Evolutionary conservation across 495 filamentous ascomycete species (phyloP).

Genomic region (Lentithecium fluviatile): DNA sequence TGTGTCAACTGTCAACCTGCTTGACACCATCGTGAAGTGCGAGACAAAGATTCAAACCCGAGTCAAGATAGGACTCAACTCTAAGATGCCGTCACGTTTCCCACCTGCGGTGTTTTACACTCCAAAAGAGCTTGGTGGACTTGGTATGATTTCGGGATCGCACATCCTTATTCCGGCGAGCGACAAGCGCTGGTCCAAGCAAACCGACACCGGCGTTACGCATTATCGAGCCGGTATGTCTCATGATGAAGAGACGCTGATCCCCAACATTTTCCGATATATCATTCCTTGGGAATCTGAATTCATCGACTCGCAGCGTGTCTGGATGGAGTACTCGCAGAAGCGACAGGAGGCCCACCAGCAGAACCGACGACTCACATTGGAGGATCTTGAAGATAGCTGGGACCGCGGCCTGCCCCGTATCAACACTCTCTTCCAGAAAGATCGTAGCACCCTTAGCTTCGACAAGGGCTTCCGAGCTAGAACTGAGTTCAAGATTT

Average conservation of each 20-base stretch:
- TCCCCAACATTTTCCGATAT: slow-evolving; percentile 99
- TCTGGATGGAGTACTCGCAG: slow-evolving; percentile 99
- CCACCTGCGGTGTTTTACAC: slow-evolving; percentile 99
- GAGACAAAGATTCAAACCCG: slow-evolving; percentile 99
- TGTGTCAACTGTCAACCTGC: slow-evolving; percentile 90
- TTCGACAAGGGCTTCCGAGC: slow-evolving; percentile 99
- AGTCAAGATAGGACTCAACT: slow-evolving; percentile 98
- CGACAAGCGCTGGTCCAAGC: slow-evolving; percentile 97
- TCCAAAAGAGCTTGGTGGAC: slow-evolving; percentile 94
- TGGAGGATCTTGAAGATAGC: slow-evolving; percentile 97
- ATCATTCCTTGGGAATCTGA: slow-evolving; percentile 99
- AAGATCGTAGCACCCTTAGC: slow-evolving; percentile 93
- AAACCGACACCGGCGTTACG: slow-evolving; percentile 95
- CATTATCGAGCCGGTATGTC: slow-evolving; percentile 99
- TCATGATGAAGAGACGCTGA: slow-evolving; percentile 95
- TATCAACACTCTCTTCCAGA: slow-evolving; percentile 99
- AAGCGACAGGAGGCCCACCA: slow-evolving; percentile 97
- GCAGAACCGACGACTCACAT: slow-evolving; percentile 89
- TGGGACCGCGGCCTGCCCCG: slow-evolving; percentile 98
- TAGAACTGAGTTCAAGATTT: slow-evolving; percentile 95
- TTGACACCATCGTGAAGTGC: slow-evolving; percentile 99
- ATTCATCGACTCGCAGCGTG: slow-evolving; percentile 97
- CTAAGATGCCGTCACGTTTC: slow-evolving; percentile 99
- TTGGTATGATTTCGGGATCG: slow-evolving; percentile 98
- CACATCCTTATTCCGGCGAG: slow-evolving; percentile 98